Evolutionary conservation across 371 early-diverging fungal genomes (phyloP).

Genomic region (Lichtheimia corymbifera): DNA sequence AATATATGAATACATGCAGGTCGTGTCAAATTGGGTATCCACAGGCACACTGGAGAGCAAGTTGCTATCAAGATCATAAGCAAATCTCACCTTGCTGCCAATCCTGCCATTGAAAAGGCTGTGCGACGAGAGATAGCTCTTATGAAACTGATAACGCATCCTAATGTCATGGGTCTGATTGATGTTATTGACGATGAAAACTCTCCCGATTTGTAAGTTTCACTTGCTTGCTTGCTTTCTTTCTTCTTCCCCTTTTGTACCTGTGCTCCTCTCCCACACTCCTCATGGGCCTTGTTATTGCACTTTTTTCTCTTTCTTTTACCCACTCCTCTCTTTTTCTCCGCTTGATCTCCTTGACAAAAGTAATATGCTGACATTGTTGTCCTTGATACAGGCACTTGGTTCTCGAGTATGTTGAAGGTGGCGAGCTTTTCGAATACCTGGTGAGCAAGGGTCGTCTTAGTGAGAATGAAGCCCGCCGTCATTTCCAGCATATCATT

Average conservation of each 20-base stretch:
- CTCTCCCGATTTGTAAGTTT: conserved; percentile 68
- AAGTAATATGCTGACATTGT: not conserved
- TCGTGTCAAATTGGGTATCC: conserved; percentile 49
- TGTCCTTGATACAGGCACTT: conserved; percentile 27
- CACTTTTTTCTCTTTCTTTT: not conserved
- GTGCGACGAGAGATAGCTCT: conserved; percentile 77
- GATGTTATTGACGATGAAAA: conserved; percentile 75
- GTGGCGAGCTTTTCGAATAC: conserved; percentile 54
- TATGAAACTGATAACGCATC: conserved; percentile 70
- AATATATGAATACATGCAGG: conserved; percentile 19
- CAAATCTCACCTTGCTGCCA: conserved; percentile 45
- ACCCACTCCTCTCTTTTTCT: not conserved
- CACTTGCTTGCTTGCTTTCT: not conserved
- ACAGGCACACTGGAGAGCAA: conserved; percentile 45
- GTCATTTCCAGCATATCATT: conserved; percentile 95
- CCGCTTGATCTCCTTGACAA: too few relatives aligned
- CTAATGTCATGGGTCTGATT: conserved; percentile 65
- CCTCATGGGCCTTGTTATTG: too few relatives aligned
- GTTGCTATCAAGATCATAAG: conserved; percentile 55
- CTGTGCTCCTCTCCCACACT: conserved; percentile 2
- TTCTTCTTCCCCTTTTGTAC: not conserved
- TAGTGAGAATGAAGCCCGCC: conserved; percentile 83
- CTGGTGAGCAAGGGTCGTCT: conserved; percentile 48
- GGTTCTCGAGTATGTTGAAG: conserved; percentile 51
- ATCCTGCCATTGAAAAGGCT: conserved; percentile 66